Percentiles rank a stretch among this genome's conserved stretches.
These are phyloP conservation scores for Blastocystis sp. DNA, from an alignment of 352 stramenopile species.

Conservation along the genomic window DNA sequence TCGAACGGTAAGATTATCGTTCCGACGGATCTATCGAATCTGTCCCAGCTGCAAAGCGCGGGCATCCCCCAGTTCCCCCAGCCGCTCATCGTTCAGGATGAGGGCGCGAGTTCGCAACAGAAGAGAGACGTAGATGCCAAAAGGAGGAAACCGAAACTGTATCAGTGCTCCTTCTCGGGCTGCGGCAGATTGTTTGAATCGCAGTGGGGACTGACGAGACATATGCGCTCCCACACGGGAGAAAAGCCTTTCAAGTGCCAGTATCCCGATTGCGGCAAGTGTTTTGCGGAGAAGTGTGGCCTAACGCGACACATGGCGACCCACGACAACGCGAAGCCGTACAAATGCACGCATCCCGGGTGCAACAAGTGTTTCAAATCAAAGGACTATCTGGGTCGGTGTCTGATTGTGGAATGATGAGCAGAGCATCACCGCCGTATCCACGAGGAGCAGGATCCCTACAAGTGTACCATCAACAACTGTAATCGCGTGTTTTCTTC, in stretches of 20 bases:
- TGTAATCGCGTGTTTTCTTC: constrained; percentile 69
- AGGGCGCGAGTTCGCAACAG: background rate
- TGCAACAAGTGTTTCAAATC: constrained; percentile 76
- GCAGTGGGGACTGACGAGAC: constrained; percentile 50
- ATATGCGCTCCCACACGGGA: constrained; percentile 58
- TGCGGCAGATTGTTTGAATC: constrained; percentile 56
- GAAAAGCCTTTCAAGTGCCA: constrained; percentile 69
- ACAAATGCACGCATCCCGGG: constrained; percentile 72
- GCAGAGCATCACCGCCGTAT: constrained; percentile 56
- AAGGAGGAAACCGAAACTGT: constrained; percentile 9
- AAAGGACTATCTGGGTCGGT: constrained; percentile 75
- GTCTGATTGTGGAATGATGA: background rate
- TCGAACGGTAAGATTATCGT: constrained; percentile 48
- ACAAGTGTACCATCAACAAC: constrained; percentile 71
- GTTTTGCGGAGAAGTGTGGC: constrained; percentile 75
- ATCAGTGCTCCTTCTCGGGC: constrained; percentile 41
- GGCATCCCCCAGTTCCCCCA: background rate
- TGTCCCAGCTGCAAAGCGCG: background rate
- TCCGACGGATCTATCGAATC: constrained; percentile 22
- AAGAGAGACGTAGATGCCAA: constrained; percentile 1
- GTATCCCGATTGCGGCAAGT: constrained; percentile 67
- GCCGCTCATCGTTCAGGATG: constrained; percentile 35
- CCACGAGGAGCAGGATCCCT: constrained; percentile 70
- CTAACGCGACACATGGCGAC: constrained; percentile 74
- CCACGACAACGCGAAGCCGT: constrained; percentile 74